These are phyloP conservation scores for Vigna angularis DNA, from an alignment of 306 rosid species.

Conservation along the genomic window DNA sequence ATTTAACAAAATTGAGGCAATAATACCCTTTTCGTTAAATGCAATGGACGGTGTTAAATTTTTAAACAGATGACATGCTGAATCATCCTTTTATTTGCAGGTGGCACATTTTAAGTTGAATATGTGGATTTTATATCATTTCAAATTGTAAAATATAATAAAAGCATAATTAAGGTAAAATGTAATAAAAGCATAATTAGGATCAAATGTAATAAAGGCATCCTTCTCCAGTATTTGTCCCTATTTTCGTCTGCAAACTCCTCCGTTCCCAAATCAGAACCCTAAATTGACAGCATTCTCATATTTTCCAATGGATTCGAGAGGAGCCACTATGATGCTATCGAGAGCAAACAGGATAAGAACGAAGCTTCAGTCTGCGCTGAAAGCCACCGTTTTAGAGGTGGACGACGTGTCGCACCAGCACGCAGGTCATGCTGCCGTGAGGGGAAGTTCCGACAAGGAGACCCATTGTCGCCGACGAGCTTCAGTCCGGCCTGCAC, in stretches of 20 bases:
- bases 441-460: conserved; percentile 50
- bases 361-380: conserved; percentile 68
- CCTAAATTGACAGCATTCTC: background rate
- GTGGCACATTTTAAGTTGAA: too few species aligned
- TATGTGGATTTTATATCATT: too few species aligned
- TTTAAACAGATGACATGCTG: too few species aligned
- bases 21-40: too few species aligned
- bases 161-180: too few species aligned
- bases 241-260: background rate
- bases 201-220: too few species aligned
- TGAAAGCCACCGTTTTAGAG: conserved; percentile 71
- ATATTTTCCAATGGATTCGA: conserved; percentile 50
- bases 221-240: background rate
- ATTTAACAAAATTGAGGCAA: too few species aligned
- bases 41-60: too few species aligned
- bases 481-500: conserved; percentile 46
- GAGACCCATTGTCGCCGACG: conserved; percentile 67
- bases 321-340: conserved; percentile 55
- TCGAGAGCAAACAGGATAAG: conserved; percentile 75
- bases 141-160: too few species aligned
- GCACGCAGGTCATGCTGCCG: conserved; percentile 87
- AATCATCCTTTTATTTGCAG: too few species aligned
- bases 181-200: too few species aligned
- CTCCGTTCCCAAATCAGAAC: background rate
- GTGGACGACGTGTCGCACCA: conserved; percentile 88